Conservation (phyloP, 163 green algal species). For the Scenedesmus sp. region DNA sequence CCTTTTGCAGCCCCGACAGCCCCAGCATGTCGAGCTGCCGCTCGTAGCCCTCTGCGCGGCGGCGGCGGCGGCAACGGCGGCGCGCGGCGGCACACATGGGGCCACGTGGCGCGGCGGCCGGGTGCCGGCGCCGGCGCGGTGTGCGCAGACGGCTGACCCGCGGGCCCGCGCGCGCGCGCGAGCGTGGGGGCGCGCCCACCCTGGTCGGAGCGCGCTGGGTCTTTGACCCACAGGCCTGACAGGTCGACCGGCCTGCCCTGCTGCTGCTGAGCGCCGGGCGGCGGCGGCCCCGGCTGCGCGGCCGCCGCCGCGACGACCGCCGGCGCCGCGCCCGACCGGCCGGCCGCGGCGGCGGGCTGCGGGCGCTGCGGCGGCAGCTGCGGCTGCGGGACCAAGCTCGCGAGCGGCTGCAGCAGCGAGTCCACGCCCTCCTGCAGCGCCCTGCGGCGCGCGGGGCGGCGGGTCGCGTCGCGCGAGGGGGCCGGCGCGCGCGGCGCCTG, state of each 20-base stretch:
- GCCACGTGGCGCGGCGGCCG: neutral
- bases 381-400: neutral
- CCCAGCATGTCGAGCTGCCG: constrained; percentile 53
- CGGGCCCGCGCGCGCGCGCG: too few relatives aligned
- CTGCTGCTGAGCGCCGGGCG: neutral
- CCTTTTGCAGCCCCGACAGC: constrained; percentile 56
- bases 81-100: neutral
- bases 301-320: neutral
- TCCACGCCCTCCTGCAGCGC: constrained; percentile 23
- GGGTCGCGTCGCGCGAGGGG: too few relatives aligned
- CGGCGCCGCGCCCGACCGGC: neutral
- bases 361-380: neutral
- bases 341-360: neutral
- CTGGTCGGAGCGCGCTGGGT: constrained; percentile 11
- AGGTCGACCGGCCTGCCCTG: neutral
- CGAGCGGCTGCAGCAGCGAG: constrained; percentile 3
- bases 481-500: too few relatives aligned
- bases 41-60: constrained; percentile 44
- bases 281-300: neutral
- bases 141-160: neutral
- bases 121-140: neutral
- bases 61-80: too few relatives aligned
- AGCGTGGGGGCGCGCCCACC: neutral
- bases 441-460: neutral
- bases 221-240: constrained; percentile 49